Evolutionary conservation across 257 asterid genomes (phyloP).

Genomic region (Capsicum pubescens): DNA sequence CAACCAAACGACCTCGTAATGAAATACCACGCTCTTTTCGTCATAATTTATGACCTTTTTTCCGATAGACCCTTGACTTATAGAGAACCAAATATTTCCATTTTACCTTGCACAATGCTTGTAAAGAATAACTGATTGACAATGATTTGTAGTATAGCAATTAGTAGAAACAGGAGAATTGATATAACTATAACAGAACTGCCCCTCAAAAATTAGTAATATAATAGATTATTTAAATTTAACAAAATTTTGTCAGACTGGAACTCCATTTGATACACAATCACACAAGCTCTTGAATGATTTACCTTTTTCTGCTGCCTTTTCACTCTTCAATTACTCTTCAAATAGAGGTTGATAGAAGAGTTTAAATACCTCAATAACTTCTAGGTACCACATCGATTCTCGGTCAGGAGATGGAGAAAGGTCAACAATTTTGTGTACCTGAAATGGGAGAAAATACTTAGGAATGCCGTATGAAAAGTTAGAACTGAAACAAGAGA

Average conservation of each 20-base stretch:
- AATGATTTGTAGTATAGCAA: neutral
- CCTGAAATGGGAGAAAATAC: slow-evolving; percentile 51
- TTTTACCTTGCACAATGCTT: neutral
- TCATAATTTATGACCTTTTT: neutral
- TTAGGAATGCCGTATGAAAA: neutral
- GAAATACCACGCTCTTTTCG: too few relatives aligned
- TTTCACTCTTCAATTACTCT: slow-evolving; percentile 37
- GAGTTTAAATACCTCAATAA: slow-evolving; percentile 76
- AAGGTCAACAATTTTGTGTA: slow-evolving; percentile 90
- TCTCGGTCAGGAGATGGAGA: slow-evolving; percentile 81
- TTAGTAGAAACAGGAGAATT: neutral
- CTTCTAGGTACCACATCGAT: slow-evolving; percentile 97
- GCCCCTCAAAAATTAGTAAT: neutral
- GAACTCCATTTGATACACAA: slow-evolving; percentile 5
- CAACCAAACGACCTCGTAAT: too few relatives aligned
- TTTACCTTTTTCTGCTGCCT: neutral
- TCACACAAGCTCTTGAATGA: neutral
- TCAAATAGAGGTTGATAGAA: slow-evolving; percentile 65
- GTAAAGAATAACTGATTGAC: neutral
- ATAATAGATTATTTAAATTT: neutral
- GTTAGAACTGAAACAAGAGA: neutral
- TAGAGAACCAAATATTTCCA: neutral
- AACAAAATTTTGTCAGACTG: neutral
- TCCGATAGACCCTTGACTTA: neutral
- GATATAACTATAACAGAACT: neutral